Conservation (phyloP, 371 early-diverging fungal species). For the Apophysomyces elegans region DNA sequence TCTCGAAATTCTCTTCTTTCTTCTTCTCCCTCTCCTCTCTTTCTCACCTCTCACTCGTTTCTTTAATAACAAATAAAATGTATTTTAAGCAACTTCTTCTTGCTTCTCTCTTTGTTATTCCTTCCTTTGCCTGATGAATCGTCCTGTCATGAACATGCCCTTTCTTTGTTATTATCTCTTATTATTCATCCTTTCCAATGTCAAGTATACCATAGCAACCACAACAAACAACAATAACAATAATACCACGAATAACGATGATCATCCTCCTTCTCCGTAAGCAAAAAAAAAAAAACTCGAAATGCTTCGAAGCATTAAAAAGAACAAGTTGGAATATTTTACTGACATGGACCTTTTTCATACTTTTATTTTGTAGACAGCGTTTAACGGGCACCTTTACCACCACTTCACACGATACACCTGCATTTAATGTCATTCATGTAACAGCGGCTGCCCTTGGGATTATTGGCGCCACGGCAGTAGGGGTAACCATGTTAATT, state of each 20-base stretch:
- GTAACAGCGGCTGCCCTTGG: conserved; percentile 42
- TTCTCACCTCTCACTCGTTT: too few relatives aligned
- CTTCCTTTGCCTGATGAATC: not conserved
- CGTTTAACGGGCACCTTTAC: conserved; percentile 18
- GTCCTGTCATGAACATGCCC: not conserved
- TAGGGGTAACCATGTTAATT: conserved; percentile 31
- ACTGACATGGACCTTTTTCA: not conserved
- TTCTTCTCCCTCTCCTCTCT: not conserved
- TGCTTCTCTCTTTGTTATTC: too few relatives aligned
- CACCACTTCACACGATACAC: conserved; percentile 28
- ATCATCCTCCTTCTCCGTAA: not conserved
- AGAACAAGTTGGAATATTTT: too few relatives aligned
- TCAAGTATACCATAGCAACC: not conserved
- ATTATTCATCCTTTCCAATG: not conserved
- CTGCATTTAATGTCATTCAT: conserved; percentile 42
- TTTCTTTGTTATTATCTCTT: not conserved
- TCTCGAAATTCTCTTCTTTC: conserved; percentile 11
- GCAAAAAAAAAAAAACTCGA: too few relatives aligned
- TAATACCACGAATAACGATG: not conserved
- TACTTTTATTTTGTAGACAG: not conserved
- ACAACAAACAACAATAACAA: not conserved
- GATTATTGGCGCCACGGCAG: conserved; percentile 30
- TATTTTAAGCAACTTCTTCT: too few relatives aligned
- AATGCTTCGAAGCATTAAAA: too few relatives aligned
- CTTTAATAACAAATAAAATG: too few relatives aligned